phyloP scores from a whole-genome alignment of 176 grass and related monocot genomes.

The Rhynchospora pubera region DNA sequence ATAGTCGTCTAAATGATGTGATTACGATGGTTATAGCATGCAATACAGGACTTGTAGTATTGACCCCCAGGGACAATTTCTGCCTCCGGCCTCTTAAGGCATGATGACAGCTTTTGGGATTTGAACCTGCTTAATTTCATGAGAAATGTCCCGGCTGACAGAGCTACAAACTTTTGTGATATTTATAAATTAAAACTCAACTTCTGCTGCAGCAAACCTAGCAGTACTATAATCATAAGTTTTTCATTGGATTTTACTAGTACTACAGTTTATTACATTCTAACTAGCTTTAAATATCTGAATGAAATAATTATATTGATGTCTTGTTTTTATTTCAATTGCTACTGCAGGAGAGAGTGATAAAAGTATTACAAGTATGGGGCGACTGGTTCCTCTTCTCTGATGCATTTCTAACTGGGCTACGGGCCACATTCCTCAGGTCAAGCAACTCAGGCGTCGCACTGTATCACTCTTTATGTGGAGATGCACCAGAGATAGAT shows the following conservation, averaged over 20 bases:
- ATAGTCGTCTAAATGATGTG: too few species aligned
- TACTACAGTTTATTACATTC: conserved; percentile 1
- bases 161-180: background rate
- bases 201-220: background rate
- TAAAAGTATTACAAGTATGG: conserved; percentile 99
- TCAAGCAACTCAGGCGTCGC: conserved; percentile 69
- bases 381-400: conserved; percentile 99
- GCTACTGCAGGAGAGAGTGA: conserved; percentile 63
- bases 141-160: background rate
- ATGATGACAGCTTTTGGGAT: background rate
- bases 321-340: conserved; percentile 24
- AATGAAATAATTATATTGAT: conserved; percentile 12
- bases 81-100: background rate
- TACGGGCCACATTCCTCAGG: conserved; percentile 88
- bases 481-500: conserved; percentile 89
- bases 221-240: background rate
- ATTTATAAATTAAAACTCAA: background rate
- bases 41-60: too few species aligned
- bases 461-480: conserved; percentile 71
- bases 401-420: conserved; percentile 91
- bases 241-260: conserved; percentile 14
- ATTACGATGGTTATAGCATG: too few species aligned
- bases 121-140: background rate
- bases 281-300: background rate
- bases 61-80: too few species aligned